These are phyloP conservation scores for Tolypocladium endophyticum DNA, from an alignment of 2,329 filamentous ascomycete species.

Conservation along the genomic window DNA sequence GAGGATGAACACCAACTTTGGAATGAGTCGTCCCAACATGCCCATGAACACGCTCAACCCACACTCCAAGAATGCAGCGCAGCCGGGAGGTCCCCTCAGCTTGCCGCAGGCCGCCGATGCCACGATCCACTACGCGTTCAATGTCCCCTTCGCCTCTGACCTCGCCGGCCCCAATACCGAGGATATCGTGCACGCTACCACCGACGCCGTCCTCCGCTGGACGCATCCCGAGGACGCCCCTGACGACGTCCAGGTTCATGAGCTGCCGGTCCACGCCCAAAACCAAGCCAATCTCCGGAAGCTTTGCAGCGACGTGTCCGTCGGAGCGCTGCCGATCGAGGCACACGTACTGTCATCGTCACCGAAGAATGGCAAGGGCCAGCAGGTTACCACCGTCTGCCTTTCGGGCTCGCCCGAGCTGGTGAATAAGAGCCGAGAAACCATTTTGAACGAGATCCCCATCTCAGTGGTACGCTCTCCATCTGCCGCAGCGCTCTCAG, in stretches of 20 bases:
- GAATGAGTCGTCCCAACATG: constrained; percentile 51
- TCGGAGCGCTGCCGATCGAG: constrained; percentile 60
- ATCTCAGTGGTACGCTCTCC: constrained; percentile 69
- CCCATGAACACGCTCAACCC: constrained; percentile 44
- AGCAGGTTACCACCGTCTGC: constrained; percentile 75
- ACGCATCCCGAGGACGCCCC: constrained; percentile 81
- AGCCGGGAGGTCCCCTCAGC: constrained; percentile 45
- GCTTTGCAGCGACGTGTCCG: constrained; percentile 73
- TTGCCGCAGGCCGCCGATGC: constrained; percentile 63
- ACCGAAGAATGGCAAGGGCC: constrained; percentile 58
- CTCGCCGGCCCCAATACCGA: constrained; percentile 86
- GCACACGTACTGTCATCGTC: constrained; percentile 76
- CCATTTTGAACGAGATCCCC: constrained; percentile 82
- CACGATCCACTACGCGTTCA: constrained; percentile 89
- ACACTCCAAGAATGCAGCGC: constrained; percentile 44
- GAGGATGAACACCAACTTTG: constrained; percentile 58
- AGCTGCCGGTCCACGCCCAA: constrained; percentile 82
- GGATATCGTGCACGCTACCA: constrained; percentile 87
- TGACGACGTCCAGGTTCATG: constrained; percentile 74
- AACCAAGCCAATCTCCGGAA: constrained; percentile 72
- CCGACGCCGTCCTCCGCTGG: constrained; percentile 82
- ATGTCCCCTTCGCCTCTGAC: constrained; percentile 89
- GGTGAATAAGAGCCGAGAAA: constrained; percentile 82
- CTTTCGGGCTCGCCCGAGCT: constrained; percentile 80
- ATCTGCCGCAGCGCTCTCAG: neutral